phyloP scores from a whole-genome alignment of 306 rosid species.

The Cucurbita argyrosperma region DNA sequence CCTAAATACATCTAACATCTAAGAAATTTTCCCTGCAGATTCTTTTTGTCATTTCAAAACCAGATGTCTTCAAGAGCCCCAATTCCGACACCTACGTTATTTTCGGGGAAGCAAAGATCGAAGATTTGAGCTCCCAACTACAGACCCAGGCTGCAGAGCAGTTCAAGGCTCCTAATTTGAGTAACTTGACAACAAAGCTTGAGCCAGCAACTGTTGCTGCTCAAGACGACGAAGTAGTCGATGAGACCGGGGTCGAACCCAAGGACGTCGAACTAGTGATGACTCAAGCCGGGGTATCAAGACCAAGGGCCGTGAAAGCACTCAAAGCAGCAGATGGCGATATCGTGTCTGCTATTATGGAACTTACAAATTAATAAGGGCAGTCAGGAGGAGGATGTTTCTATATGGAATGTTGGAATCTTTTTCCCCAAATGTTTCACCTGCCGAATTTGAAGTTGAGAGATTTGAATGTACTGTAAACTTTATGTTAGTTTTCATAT shows the following conservation, averaged over 20 bases:
- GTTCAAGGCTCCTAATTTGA: conserved; percentile 69
- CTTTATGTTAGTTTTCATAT: background rate
- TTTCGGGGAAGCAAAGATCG: conserved; percentile 86
- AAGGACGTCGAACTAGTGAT: conserved; percentile 79
- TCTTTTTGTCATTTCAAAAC: conserved; percentile 74
- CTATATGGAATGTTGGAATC: background rate
- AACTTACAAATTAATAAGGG: conserved; percentile 49
- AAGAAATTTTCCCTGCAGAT: conserved; percentile 21
- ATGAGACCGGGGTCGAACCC: conserved; percentile 72
- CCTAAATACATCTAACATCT: background rate
- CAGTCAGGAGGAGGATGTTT: background rate
- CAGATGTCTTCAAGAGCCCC: conserved; percentile 89
- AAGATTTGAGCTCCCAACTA: conserved; percentile 80
- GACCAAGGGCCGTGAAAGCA: conserved; percentile 71
- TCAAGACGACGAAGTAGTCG: conserved; percentile 75
- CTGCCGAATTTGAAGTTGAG: background rate
- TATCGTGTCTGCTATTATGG: conserved; percentile 89
- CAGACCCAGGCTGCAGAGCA: conserved; percentile 91
- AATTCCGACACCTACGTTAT: conserved; percentile 74
- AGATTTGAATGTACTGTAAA: background rate
- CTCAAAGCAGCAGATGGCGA: conserved; percentile 59
- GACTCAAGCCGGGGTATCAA: conserved; percentile 83
- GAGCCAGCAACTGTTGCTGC: conserved; percentile 47
- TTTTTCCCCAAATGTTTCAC: background rate
- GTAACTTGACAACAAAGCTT: conserved; percentile 45